Evolutionary conservation across 179 eudicot genomes (phyloP), one percentile per base, ranked within the genome.

Genomic region (Carnegiea gigantea): DNA sequence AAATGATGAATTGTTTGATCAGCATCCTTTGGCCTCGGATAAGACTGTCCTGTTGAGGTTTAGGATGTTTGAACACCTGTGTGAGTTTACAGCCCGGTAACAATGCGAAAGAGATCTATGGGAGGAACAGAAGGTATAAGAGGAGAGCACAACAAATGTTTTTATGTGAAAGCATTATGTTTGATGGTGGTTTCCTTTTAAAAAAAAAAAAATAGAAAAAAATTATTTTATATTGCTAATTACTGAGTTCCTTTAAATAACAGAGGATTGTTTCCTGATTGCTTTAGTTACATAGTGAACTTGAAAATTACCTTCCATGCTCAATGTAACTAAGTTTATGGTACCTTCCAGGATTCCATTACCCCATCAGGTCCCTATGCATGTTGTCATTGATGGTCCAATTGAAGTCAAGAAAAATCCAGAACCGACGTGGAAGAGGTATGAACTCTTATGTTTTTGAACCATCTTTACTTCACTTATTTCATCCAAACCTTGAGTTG

Each of bases 361-460:
- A 71, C 98, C 98, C 26, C 85, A 72, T 77, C 88, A 83, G 64
- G 88, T 71, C 68, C 97, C 98, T 60, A 86, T 95, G 89, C 87
- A 95, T 85, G 94, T 95, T 77, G 96, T 93, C 77, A 94, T 95
- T 78, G 98, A 97, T 82, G 87, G 80, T 83, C 98, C 98, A 7
- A 93, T 95, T 73, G 82, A 87, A 73, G 84, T 95, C 18, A 84
- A 89, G 86, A 89, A 87, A 83, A 92, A 88, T 79, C 87, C 88
- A 59, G 84, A 89, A 15, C 97, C 94, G 43, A 86, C 94, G 43
- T 59, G 75, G 97, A 95, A 20, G 98, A 95, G 97, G 97, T 95
- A 89, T 68, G 23, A 20, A 54, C 75, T 59, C 60, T 49, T 70
- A 33, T 40, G 7, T 53, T 28, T 33, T 18, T 20, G 8, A n/a